phyloP scores from a whole-genome alignment of 169 alveolate genomes.

The Eimeria nieschulzi region DNA sequence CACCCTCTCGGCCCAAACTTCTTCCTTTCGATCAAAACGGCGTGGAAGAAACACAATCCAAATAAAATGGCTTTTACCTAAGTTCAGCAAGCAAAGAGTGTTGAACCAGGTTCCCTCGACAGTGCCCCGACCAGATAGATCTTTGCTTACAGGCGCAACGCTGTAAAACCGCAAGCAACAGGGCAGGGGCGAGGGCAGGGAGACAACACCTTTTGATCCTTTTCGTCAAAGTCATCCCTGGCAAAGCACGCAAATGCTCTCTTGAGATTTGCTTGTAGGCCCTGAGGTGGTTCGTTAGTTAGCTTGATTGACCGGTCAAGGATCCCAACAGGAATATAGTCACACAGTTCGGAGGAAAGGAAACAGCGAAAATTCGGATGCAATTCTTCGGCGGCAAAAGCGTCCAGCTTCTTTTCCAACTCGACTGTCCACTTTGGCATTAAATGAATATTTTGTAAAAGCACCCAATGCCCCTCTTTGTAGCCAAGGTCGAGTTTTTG shows the following conservation, averaged over 20 bases:
- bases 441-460: slow-evolving; percentile 93
- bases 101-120: no score
- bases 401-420: slow-evolving; percentile 92
- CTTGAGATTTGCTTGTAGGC: slow-evolving; percentile 95
- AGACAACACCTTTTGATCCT: slow-evolving; percentile 87
- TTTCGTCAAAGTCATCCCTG: slow-evolving; percentile 93
- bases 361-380: slow-evolving; percentile 95
- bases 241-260: slow-evolving; percentile 95
- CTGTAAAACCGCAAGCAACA: background rate
- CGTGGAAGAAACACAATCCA: slow-evolving; percentile 97
- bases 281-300: slow-evolving; percentile 97
- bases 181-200: background rate
- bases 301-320: slow-evolving; percentile 95
- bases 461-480: slow-evolving; percentile 92
- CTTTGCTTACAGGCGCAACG: no score
- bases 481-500: slow-evolving; percentile 85
- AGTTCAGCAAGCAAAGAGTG: background rate
- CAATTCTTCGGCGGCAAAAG: slow-evolving; percentile 94
- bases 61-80: slow-evolving; percentile 92
- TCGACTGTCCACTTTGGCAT: slow-evolving; percentile 91
- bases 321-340: slow-evolving; percentile 94
- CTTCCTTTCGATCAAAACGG: slow-evolving; percentile 95
- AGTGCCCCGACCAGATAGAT: no score
- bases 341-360: slow-evolving; percentile 94
- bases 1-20: slow-evolving; percentile 98